Percentiles rank a stretch among this genome's conserved stretches.
Evolutionary conservation across 371 early-diverging fungal genomes (phyloP).

Genomic region (Smittium mucronatum): DNA sequence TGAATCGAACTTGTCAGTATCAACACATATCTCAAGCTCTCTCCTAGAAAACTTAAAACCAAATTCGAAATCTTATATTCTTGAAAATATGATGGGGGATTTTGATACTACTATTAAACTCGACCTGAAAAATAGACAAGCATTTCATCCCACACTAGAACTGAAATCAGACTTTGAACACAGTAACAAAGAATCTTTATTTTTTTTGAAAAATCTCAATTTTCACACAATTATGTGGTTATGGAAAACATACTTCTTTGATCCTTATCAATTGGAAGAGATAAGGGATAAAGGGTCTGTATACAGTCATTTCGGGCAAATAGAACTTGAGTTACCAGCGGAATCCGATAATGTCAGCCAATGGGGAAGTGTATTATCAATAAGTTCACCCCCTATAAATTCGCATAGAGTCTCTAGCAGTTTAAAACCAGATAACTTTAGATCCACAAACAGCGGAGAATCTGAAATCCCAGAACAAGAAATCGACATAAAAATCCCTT

Average conservation of each 20-base stretch:
- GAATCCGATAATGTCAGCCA: neutral
- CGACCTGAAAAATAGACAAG: neutral
- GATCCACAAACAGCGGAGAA: neutral
- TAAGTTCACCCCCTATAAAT: neutral
- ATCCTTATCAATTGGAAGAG: slow-evolving; percentile 8
- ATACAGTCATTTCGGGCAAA: neutral
- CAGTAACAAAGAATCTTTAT: neutral
- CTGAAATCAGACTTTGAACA: neutral
- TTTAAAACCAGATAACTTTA: neutral
- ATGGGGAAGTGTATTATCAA: slow-evolving; percentile 8
- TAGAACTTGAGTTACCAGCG: slow-evolving; percentile 10
- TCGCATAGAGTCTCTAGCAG: neutral
- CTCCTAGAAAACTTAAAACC: no score
- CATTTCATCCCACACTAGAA: neutral
- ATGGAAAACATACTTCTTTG: slow-evolving; percentile 9
- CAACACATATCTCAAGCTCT: no score
- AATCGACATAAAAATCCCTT: neutral
- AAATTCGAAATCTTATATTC: no score
- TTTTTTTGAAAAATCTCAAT: neutral
- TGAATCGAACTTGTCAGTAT: no score
- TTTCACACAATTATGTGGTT: neutral
- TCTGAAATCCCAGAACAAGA: neutral
- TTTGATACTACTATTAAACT: no score
- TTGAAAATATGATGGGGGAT: no score
- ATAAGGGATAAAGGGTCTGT: neutral